A percentile compares a stretch with the other conserved stretches of the same genome.
Conservation (phyloP, 1,139 yeast genomes). For the Yamadazyma atlantica region DNA sequence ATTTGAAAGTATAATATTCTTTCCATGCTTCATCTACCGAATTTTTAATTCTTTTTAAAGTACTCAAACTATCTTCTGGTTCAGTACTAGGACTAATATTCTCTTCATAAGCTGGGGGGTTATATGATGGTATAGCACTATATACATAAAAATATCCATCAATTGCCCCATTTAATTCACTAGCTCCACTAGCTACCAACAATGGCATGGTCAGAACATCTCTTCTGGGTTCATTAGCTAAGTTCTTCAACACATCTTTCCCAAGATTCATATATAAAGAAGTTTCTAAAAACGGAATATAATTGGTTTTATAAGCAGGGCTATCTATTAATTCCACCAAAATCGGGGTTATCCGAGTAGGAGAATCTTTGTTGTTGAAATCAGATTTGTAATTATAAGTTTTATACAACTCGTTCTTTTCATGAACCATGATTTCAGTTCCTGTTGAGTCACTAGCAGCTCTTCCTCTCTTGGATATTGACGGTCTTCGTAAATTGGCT, state of each 20-base stretch:
- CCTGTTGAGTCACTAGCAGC: slow-evolving; percentile 13
- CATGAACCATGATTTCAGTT: slow-evolving; percentile 11
- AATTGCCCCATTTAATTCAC: slow-evolving; percentile 70
- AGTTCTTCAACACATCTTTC: slow-evolving; percentile 54
- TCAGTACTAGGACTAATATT: slow-evolving; percentile 5
- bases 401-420: slow-evolving; percentile 26
- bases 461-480: slow-evolving; percentile 14
- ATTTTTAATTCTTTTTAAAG: slow-evolving; percentile 36
- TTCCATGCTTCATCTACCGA: slow-evolving; percentile 74
- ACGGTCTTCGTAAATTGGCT: slow-evolving; percentile 11
- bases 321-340: slow-evolving; percentile 70
- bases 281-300: slow-evolving; percentile 73
- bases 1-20: slow-evolving; percentile 56
- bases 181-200: slow-evolving; percentile 74
- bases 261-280: slow-evolving; percentile 63
- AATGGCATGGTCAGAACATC: slow-evolving; percentile 67
- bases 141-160: slow-evolving; percentile 72
- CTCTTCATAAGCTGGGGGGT: slow-evolving; percentile 53
- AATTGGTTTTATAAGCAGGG: slow-evolving; percentile 65
- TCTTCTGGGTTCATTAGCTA: slow-evolving; percentile 64
- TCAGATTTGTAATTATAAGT: slow-evolving; percentile 20
- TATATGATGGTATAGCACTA: slow-evolving; percentile 59
- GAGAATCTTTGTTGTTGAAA: slow-evolving; percentile 21
- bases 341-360: slow-evolving; percentile 56
- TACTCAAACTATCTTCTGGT: slow-evolving; percentile 28